Base-by-base conservation (phyloP, 257 asterid species). In the Lithospermum erythrorhizon region DNA sequence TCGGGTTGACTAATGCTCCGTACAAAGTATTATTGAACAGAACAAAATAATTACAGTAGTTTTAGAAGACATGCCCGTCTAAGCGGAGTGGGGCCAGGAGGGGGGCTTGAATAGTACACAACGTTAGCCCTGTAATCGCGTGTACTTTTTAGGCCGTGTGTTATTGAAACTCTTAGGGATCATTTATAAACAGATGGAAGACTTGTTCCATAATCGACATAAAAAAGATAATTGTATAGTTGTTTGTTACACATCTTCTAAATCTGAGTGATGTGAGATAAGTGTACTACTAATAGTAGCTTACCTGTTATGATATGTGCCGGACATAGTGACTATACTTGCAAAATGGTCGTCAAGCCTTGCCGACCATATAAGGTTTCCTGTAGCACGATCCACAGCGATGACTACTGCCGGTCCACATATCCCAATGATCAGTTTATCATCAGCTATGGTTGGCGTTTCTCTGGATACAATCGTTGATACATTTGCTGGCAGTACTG, bases 241-340 rank as follows among this genome's bases (percentile, higher is more conserved):
- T 35, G 49, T 41, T 8, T 35, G 49, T 41, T 41, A 2, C 2
- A 41, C 49, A 11, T 41, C 48, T 41, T 41, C 10, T 41, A 41
- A 13, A 41, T 41, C 49, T 11, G 4, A 11, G 49, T 13, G 49
- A 41, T 13, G 49, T 13, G 49, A 41, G 49, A 41, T 41, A 41
- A 11, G 49, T 41, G 49, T 11, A 41, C 17, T 41, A 11, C 17
- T 41, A 41, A 41, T 20, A 18, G 18, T 11, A 19, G 57, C 71
- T 69, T 61, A 78, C 85, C 73, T 78, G 3, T 29, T 11, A 22
- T 69, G 67, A 53, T 81, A 84, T 0, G 94, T 82, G 9, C 94
- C 85, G 9, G 89, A 84, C 89, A 79, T 79, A 58, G 94, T 82
- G 21, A 84, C 62, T 15, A 81, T 14, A 32, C 84, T 62, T 6